Percentiles rank a stretch among this genome's conserved stretches.
Conservation (phyloP, 1,284 basidiomycete genomes). For the Fomitopsis schrenkii region DNA sequence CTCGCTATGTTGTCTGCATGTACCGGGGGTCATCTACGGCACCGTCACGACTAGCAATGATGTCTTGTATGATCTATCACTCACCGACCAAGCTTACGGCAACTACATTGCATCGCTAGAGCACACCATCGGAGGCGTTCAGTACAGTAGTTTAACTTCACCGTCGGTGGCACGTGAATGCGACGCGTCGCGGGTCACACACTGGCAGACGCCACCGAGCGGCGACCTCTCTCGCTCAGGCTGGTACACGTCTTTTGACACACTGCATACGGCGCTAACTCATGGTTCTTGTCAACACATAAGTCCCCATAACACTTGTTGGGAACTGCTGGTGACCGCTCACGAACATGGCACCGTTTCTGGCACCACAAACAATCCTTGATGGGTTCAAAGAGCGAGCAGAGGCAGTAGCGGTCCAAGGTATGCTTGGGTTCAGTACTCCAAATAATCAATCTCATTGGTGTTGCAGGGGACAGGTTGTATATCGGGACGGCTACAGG, state of each 20-base stretch:
- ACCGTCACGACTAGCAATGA: slow-evolving; percentile 18
- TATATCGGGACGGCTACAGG: slow-evolving; percentile 77
- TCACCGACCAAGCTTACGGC: too few relatives aligned
- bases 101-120: too few relatives aligned
- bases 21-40: not conserved
- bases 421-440: slow-evolving; percentile 16
- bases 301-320: too few relatives aligned
- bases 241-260: not conserved
- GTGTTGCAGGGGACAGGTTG: slow-evolving; percentile 59
- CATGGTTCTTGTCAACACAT: too few relatives aligned
- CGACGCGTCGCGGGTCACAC: not conserved
- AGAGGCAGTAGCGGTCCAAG: slow-evolving; percentile 50
- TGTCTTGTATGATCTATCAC: too few relatives aligned
- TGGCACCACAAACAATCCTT: slow-evolving; percentile 33
- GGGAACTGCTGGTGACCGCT: too few relatives aligned
- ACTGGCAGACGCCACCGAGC: not conserved
- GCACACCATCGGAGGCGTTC: too few relatives aligned
- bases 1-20: not conserved
- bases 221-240: not conserved
- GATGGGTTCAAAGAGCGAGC: slow-evolving; percentile 44
- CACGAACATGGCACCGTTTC: slow-evolving; percentile 40
- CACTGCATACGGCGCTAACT: too few relatives aligned
- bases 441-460: not conserved
- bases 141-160: not conserved
- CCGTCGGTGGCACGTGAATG: not conserved